Base-by-base conservation (phyloP, 176 grass and related monocot genomes). In the Olyra latifolia region DNA sequence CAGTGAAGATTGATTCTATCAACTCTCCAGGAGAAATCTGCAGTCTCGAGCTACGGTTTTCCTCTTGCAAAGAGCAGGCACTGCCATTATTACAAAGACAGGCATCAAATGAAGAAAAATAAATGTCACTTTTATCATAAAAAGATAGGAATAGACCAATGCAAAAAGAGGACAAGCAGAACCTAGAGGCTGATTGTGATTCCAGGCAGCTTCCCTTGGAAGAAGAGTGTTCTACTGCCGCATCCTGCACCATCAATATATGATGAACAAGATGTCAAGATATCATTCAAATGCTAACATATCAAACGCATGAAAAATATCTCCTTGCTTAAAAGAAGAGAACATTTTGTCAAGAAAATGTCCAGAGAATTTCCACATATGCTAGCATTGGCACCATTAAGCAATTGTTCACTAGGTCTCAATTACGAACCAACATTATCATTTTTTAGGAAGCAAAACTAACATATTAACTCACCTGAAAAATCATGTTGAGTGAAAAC, bases 1-100 rank as follows among this genome's bases (percentile, higher is more conserved):
- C 81, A 78, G 78, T 87, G 78, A 98, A 98, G 25, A 98, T 77
- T 70, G 92, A 85, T 78, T 88, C 81, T 69, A 98, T 29, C 65
- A 98, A 66, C 67, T 98, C 91, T 49, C 69, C 84, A 58, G 92
- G 86, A 83, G 78, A 83, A 58, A 91, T 85, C 81, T 72, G 56
- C 59, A 43, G 0, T 64, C 78, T 80, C 28, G 70, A 64, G 40
- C 81, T 82, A 68, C 62, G 48, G 67, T 77, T 87, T 27, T 82
- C 65, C 66, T 61, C 78, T 79, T 79, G 50, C 5, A 35, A 75
- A 61, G 70, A 75, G 75, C 48, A n/a, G 65, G 60, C 49, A 25
- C 65, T 66, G 25, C 15, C 66, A 82, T 85, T 40, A 43, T 75
- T 78, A 66, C 66, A 89, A 63, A 57, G 48, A 55, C 25, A 83